A percentile compares a stretch with the other conserved stretches of the same genome.
Evolutionary conservation across 176 grass and related monocot species (phyloP).

Genomic region (Carex pumila): DNA sequence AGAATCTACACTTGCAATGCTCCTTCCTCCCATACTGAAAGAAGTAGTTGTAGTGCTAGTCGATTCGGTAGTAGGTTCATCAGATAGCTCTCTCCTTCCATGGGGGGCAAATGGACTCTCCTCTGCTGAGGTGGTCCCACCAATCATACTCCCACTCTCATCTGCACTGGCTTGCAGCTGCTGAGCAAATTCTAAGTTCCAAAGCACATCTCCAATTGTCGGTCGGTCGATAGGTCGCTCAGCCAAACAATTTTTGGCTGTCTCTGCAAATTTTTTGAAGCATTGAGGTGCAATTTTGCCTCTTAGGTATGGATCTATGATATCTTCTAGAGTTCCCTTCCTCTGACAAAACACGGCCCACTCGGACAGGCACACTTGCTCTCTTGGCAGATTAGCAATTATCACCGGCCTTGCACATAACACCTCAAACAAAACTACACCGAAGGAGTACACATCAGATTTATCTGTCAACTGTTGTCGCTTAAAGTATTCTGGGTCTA

Average conservation of each 20-base stretch:
- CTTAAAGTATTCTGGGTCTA: conserved; percentile 71
- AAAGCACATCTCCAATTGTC: conserved; percentile 60
- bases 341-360: conserved; percentile 57
- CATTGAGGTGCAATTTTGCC: conserved; percentile 51
- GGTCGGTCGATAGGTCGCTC: conserved; percentile 46
- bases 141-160: conserved; percentile 28
- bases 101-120: neutral
- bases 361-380: conserved; percentile 61
- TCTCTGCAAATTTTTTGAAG: conserved; percentile 57
- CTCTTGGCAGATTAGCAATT: conserved; percentile 30
- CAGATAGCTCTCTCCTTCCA: neutral
- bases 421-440: conserved; percentile 64
- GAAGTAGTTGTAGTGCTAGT: conserved; percentile 35
- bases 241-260: conserved; percentile 47
- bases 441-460: conserved; percentile 80
- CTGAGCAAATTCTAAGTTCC: conserved; percentile 66
- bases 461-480: conserved; percentile 59
- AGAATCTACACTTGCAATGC: conserved; percentile 31
- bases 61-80: conserved; percentile 26
- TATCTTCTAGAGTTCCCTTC: conserved; percentile 46
- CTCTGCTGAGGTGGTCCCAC: conserved; percentile 15
- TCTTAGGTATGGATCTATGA: conserved; percentile 46
- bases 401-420: conserved; percentile 48
- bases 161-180: conserved; percentile 55
- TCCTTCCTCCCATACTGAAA: conserved; percentile 35